Percentiles rank a stretch among this genome's conserved stretches.
Evolutionary conservation across 2,329 filamentous ascomycete genomes (phyloP).

Genomic region (Eurotiales sp.): DNA sequence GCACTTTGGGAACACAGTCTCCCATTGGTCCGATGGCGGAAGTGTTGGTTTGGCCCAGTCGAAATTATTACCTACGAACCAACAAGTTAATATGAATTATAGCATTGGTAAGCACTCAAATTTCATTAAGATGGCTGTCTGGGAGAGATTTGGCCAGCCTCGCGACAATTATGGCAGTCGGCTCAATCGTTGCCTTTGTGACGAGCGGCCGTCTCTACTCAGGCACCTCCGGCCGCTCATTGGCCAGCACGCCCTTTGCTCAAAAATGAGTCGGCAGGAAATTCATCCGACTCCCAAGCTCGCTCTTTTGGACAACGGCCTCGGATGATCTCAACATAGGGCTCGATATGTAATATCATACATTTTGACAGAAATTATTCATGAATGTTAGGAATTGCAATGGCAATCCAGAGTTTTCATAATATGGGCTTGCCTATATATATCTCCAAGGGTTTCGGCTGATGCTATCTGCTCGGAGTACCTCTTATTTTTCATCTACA

Average conservation of each 20-base stretch:
- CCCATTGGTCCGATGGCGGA: too few species aligned
- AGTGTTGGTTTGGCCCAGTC: too few species aligned
- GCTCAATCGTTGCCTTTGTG: too few species aligned
- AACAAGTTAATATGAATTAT: too few species aligned
- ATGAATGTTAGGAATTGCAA: neutral
- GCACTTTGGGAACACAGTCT: too few species aligned
- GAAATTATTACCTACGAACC: too few species aligned
- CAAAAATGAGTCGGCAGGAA: constrained; percentile 1
- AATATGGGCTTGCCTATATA: neutral
- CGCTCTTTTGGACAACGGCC: neutral
- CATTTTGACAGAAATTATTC: neutral
- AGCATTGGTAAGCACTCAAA: too few species aligned
- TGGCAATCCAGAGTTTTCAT: neutral
- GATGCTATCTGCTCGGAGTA: neutral
- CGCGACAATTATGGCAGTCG: too few species aligned
- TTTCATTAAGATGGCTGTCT: too few species aligned
- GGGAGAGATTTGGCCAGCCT: too few species aligned
- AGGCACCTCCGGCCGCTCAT: too few species aligned
- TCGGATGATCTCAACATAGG: neutral
- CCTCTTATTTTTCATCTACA: neutral
- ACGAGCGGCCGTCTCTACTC: too few species aligned
- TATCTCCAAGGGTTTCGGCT: neutral
- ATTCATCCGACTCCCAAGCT: neutral
- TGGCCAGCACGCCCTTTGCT: neutral
- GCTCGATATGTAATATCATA: neutral